Conservation (phyloP, 1,139 yeast genomes). For the Debaryomycetaceae sp. region DNA sequence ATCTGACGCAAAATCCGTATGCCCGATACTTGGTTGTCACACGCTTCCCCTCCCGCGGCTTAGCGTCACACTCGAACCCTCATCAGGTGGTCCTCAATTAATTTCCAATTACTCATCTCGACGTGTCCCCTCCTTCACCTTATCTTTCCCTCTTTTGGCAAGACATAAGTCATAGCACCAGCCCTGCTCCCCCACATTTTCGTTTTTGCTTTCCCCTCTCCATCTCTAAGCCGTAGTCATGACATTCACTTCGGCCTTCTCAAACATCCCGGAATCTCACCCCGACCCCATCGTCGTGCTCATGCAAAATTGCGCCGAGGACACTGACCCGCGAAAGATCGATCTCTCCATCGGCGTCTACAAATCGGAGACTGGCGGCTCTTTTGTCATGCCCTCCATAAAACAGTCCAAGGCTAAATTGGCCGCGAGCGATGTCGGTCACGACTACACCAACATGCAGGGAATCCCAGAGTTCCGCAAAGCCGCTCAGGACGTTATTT, state of each 20-base stretch:
- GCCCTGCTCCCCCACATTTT: too few relatives aligned
- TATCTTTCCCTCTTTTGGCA: neutral
- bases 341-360: constrained; percentile 37
- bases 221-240: too few relatives aligned
- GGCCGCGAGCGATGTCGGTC: constrained; percentile 28
- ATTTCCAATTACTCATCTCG: neutral
- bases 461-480: constrained; percentile 28
- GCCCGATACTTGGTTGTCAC: too few relatives aligned
- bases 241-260: constrained; percentile 12
- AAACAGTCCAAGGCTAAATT: constrained; percentile 23
- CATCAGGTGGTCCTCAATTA: neutral
- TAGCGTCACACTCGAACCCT: neutral
- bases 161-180: too few relatives aligned
- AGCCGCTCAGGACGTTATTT: constrained; percentile 26
- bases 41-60: too few relatives aligned
- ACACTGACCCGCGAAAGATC: constrained; percentile 20
- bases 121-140: neutral
- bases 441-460: constrained; percentile 32
- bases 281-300: constrained; percentile 30
- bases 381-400: constrained; percentile 29
- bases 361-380: constrained; percentile 25
- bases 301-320: constrained; percentile 17
- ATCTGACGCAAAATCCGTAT: too few relatives aligned
- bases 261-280: constrained; percentile 10
- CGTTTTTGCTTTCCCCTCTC: neutral